These are phyloP conservation scores for Puccinia horiana DNA, from an alignment of 1,284 basidiomycete species.

Conservation along the genomic window DNA sequence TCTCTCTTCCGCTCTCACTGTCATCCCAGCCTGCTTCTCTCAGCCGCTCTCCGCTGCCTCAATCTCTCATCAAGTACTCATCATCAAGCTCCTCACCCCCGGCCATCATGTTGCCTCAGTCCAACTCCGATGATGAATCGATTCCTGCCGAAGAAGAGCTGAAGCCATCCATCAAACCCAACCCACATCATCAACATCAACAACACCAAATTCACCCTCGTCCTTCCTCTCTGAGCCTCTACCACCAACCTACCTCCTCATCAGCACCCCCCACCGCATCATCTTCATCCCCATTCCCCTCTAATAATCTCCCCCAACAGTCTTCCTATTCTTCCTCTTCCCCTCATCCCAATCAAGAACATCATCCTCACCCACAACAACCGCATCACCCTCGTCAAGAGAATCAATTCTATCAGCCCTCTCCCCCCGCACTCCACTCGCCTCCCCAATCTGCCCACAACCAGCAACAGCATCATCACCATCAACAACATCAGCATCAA, in stretches of 20 bases:
- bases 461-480: neutral
- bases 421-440: neutral
- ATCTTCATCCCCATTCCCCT: slow-evolving; percentile 17
- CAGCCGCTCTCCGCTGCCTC: neutral
- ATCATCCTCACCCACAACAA: neutral
- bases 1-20: neutral
- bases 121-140: slow-evolving; percentile 46
- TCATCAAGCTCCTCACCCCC: neutral
- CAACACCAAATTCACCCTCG: neutral
- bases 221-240: slow-evolving; percentile 5
- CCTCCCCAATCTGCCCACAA: neutral
- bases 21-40: neutral
- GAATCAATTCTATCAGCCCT: neutral
- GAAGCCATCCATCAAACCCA: neutral
- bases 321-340: slow-evolving; percentile 9
- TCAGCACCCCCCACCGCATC: slow-evolving; percentile 9
- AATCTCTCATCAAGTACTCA: neutral
- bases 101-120: slow-evolving; percentile 19
- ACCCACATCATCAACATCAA: neutral
- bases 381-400: slow-evolving; percentile 2
- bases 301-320: neutral
- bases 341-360: slow-evolving; percentile 16
- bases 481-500: neutral
- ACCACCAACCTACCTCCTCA: slow-evolving; percentile 31
- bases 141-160: slow-evolving; percentile 18